These are phyloP conservation scores for Leccinum barrowsii DNA, from an alignment of 768 basidiomycete genomes.

Conservation along the genomic window DNA sequence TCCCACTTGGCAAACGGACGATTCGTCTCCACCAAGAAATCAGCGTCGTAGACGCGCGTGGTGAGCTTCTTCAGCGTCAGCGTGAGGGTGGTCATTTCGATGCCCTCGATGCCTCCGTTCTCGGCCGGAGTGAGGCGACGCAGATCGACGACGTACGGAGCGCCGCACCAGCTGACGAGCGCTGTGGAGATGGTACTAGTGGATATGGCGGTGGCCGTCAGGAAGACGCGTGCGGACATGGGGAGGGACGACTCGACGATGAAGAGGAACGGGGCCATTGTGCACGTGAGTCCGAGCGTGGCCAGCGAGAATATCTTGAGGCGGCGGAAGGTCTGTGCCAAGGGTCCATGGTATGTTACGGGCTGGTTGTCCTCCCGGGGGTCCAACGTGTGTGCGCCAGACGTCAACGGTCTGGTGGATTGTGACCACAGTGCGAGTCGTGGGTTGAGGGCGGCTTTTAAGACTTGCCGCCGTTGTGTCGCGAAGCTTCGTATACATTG, in stretches of 20 bases:
- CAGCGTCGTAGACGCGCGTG: slow-evolving; percentile 73
- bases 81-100: slow-evolving; percentile 71
- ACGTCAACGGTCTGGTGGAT: slow-evolving; percentile 2
- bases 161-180: slow-evolving; percentile 66
- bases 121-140: slow-evolving; percentile 46
- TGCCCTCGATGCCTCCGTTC: slow-evolving; percentile 43
- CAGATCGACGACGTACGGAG: slow-evolving; percentile 69
- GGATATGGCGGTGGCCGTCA: slow-evolving; percentile 66
- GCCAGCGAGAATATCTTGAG: slow-evolving; percentile 83
- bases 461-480: not conserved
- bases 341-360: slow-evolving; percentile 64
- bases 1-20: slow-evolving; percentile 79
- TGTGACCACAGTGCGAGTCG: slow-evolving; percentile 1
- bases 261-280: slow-evolving; percentile 78
- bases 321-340: slow-evolving; percentile 62
- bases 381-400: not conserved
- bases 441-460: not conserved
- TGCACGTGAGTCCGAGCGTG: slow-evolving; percentile 65
- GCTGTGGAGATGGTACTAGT: slow-evolving; percentile 74
- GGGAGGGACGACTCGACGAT: slow-evolving; percentile 77
- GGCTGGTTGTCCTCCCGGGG: slow-evolving; percentile 4
- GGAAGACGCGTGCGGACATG: slow-evolving; percentile 56
- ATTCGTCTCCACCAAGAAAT: slow-evolving; percentile 61
- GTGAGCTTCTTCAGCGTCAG: slow-evolving; percentile 54
- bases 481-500: slow-evolving; percentile 2